Evolutionary conservation across 305 asterid genomes (phyloP), one percentile per base, ranked within the genome.

Genomic region (Fraxinus greggii): DNA sequence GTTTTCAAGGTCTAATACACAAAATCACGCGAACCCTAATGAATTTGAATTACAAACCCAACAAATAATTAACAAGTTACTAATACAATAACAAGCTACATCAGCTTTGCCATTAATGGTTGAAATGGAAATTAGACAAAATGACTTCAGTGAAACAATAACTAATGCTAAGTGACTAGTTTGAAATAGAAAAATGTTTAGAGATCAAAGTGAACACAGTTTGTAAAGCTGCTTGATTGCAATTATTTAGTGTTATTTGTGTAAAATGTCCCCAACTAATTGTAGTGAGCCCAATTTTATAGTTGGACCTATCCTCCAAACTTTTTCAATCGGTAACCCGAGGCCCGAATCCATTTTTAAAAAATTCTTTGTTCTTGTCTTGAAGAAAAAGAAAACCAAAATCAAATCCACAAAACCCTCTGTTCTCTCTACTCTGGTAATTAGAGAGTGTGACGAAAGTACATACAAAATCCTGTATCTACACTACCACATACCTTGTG

Each of bases 311-410:
- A 48, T 15, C 21, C 54, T 42, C 54, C 54, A 0, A 12, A 5
- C n/a, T 63, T 63, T 63, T 12, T 23, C 33, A 63, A 23, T 63
- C 7, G 5, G 6, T 8, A 78, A 80, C 19, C 38, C 21, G 15
- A 2, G 56, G 32, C 5, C 45, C 84, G 21, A 65, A 74, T 21
- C 45, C 42, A 9, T 36, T 19, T 19, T 70, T 13, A 1, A 45
- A 42, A 45, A 38, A 26, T 15, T 61, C 75, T 17, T 24, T 80
- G 12, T 38, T 67, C 67, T 67, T 90, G 94, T 79, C 96, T 90
- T 91, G 97, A 83, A 83, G 87, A 85, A 86, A 88, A 90, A 88
- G 92, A 87, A 88, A 90, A 67, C 75, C 67, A 65, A 51, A 73
- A 48, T 10, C 1, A 75, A 63, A 28, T n/a, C 13, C 73, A 51